A percentile compares a stretch with the other conserved stretches of the same genome.
Evolutionary conservation across 2,329 filamentous ascomycete species (phyloP).

Genomic region (Hypoxylon sp.): DNA sequence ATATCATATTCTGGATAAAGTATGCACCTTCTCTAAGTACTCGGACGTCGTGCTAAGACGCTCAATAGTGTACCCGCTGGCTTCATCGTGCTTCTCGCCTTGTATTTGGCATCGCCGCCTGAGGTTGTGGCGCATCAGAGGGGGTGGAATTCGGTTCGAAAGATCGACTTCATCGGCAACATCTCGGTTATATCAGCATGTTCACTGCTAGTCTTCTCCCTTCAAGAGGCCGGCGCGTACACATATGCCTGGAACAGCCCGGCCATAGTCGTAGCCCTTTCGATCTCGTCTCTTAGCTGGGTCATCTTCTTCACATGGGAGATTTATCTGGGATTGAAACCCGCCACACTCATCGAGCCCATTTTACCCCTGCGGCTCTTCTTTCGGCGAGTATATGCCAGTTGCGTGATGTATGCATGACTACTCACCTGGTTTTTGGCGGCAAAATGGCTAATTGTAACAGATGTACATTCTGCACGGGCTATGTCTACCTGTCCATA

Average conservation of each 20-base stretch:
- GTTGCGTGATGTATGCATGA: slow-evolving; percentile 62
- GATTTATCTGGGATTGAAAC: slow-evolving; percentile 57
- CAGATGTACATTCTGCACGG: slow-evolving; percentile 68
- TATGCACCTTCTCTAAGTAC: slow-evolving; percentile 51
- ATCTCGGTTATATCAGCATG: slow-evolving; percentile 65
- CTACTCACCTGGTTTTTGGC: background rate
- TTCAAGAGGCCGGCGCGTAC: slow-evolving; percentile 69
- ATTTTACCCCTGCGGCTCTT: slow-evolving; percentile 68
- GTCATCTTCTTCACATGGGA: slow-evolving; percentile 66
- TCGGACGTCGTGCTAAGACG: slow-evolving; percentile 26
- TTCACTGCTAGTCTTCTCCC: slow-evolving; percentile 66
- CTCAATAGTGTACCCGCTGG: slow-evolving; percentile 64
- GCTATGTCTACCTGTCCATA: slow-evolving; percentile 70
- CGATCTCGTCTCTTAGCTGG: slow-evolving; percentile 63
- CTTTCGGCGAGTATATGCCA: slow-evolving; percentile 63
- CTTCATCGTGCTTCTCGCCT: slow-evolving; percentile 59
- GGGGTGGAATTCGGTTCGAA: slow-evolving; percentile 59
- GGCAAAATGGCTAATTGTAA: slow-evolving; percentile 10
- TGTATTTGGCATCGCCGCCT: slow-evolving; percentile 62
- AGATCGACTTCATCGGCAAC: slow-evolving; percentile 67
- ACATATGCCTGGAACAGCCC: slow-evolving; percentile 65
- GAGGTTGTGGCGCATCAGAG: slow-evolving; percentile 55
- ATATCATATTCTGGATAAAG: slow-evolving; percentile 74
- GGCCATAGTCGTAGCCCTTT: slow-evolving; percentile 63
- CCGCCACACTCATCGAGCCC: slow-evolving; percentile 61